phyloP scores from a whole-genome alignment of 371 early-diverging fungal species.

The Rhizopus stolonifer region DNA sequence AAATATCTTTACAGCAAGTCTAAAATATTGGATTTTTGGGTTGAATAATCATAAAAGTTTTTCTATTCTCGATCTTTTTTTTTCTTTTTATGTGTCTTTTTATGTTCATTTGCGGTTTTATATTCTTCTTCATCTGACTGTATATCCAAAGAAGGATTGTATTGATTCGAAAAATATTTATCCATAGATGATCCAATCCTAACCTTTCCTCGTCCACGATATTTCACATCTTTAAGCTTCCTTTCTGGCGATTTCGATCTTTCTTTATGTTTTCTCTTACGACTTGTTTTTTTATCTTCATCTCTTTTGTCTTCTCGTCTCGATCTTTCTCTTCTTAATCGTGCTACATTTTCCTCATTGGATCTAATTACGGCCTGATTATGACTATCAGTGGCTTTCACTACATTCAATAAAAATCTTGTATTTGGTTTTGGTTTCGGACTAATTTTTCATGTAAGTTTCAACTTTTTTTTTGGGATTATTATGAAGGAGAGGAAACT shows the following conservation, averaged over 20 bases:
- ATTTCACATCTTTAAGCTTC: slow-evolving; percentile 15
- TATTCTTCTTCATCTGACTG: slow-evolving; percentile 52
- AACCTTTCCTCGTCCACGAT: slow-evolving; percentile 42
- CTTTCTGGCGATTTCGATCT: not conserved
- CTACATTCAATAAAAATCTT: slow-evolving; percentile 67
- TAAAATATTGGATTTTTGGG: no score
- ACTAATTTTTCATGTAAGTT: no score
- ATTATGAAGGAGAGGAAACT: not conserved
- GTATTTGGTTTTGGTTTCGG: slow-evolving; percentile 54
- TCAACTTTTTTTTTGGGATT: no score
- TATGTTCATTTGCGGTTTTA: slow-evolving; percentile 18
- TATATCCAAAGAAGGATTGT: slow-evolving; percentile 67
- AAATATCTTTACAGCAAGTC: no score
- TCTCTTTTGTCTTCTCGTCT: slow-evolving; percentile 13
- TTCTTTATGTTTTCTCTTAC: not conserved
- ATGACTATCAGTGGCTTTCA: slow-evolving; percentile 70
- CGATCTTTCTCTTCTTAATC: slow-evolving; percentile 23
- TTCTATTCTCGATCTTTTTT: no score
- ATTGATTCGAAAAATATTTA: slow-evolving; percentile 67
- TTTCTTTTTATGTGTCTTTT: slow-evolving; percentile 15
- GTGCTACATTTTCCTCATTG: slow-evolving; percentile 45
- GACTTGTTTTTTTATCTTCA: slow-evolving; percentile 1
- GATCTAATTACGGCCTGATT: slow-evolving; percentile 65
- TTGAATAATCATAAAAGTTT: no score
- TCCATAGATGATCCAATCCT: slow-evolving; percentile 60